These are phyloP conservation scores for Candida stauntonica DNA, from an alignment of 805 yeast species.

Conservation along the genomic window DNA sequence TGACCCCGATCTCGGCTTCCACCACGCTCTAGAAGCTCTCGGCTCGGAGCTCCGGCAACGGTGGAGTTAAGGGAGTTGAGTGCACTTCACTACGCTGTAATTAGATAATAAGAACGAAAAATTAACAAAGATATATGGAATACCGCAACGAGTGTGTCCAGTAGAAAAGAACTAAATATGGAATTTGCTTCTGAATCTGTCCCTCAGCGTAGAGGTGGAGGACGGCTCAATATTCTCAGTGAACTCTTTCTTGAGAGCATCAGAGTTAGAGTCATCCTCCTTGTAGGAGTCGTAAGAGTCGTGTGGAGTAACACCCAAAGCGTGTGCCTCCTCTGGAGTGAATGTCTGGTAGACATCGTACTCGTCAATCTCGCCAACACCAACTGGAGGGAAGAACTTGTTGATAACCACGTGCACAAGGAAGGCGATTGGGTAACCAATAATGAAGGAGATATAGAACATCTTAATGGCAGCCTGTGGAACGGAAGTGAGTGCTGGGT, in stretches of 20 bases:
- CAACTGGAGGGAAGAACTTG: constrained; percentile 27
- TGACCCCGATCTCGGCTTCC: constrained; percentile 3
- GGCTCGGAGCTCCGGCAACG: constrained; percentile 1
- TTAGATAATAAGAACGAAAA: too few relatives aligned
- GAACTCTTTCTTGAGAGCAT: constrained; percentile 2
- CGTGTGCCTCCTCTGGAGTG: constrained; percentile 31
- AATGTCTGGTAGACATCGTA: constrained; percentile 33
- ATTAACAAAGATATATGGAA: too few relatives aligned
- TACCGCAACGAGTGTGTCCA: too few relatives aligned
- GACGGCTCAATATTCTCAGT: constrained; percentile 4
- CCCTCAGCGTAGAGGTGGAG: background rate
- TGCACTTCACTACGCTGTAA: too few relatives aligned
- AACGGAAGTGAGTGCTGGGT: constrained; percentile 27
- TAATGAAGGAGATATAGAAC: constrained; percentile 25
- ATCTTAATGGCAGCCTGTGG: constrained; percentile 26
- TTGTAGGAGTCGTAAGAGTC: constrained; percentile 6
- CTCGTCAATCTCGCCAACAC: constrained; percentile 29
- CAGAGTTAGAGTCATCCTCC: constrained; percentile 8
- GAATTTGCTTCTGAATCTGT: background rate
- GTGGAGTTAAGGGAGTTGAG: constrained; percentile 4
- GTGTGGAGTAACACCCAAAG: constrained; percentile 29
- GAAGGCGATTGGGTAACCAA: constrained; percentile 26
- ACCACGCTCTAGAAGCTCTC: background rate
- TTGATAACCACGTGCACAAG: constrained; percentile 22
- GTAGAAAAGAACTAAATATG: background rate